Conservation (phyloP, 2,329 filamentous ascomycete species). For the Graphilbum fragrans region DNA sequence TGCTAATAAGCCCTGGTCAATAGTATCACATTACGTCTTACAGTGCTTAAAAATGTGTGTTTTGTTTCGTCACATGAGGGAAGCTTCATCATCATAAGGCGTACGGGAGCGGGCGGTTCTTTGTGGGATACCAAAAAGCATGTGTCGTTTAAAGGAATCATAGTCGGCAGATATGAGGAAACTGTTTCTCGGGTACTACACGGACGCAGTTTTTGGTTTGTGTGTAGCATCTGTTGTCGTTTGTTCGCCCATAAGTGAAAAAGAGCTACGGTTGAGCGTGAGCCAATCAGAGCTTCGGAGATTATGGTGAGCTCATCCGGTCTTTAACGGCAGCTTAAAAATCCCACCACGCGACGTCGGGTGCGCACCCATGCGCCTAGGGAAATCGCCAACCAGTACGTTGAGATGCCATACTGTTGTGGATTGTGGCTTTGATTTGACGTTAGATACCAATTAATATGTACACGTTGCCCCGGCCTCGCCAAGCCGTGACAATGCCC, state of each 20-base stretch:
- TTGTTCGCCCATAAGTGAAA: too few relatives aligned
- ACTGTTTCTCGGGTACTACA: too few relatives aligned
- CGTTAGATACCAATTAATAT: neutral
- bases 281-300: constrained; percentile 12
- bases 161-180: too few relatives aligned
- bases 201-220: too few relatives aligned
- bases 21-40: constrained; percentile 27
- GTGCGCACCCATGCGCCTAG: neutral
- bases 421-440: neutral
- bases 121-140: too few relatives aligned
- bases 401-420: neutral
- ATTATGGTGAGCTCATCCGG: constrained; percentile 11
- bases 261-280: neutral
- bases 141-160: too few relatives aligned
- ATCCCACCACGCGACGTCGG: neutral
- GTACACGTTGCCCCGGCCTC: neutral
- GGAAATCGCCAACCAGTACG: too few relatives aligned
- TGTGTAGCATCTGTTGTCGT: neutral
- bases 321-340: neutral
- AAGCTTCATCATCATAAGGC: too few relatives aligned
- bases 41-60: constrained; percentile 19
- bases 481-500: neutral
- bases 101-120: too few relatives aligned
- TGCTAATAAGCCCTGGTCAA: neutral
- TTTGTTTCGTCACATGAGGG: too few relatives aligned